phyloP scores from a whole-genome alignment of 2,329 filamentous ascomycete genomes.

The Fusarium devonianum region DNA sequence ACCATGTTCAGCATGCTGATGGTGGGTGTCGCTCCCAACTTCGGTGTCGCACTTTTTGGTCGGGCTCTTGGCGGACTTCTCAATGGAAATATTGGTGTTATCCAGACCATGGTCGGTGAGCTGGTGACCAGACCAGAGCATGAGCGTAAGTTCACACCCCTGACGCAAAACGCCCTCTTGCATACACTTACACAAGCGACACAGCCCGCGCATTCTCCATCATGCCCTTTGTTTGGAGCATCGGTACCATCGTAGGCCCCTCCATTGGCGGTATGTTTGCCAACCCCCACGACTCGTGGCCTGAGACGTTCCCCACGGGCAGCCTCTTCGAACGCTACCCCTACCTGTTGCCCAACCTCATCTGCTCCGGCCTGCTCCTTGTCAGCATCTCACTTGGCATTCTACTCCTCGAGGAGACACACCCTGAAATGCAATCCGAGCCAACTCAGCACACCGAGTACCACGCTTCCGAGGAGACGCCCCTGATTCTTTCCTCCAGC shows the following conservation, averaged over 20 bases:
- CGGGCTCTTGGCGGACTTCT: conserved; percentile 80
- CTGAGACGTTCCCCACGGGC: conserved; percentile 69
- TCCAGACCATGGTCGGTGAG: conserved; percentile 93
- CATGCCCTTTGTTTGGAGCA: conserved; percentile 94
- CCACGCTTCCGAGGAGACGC: conserved; percentile 71
- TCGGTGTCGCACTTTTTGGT: conserved; percentile 82
- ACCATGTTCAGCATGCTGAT: conserved; percentile 84
- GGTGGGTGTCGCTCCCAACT: conserved; percentile 82
- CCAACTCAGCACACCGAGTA: conserved; percentile 55
- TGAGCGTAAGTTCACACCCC: conserved; percentile 73
- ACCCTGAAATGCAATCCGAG: conserved; percentile 77
- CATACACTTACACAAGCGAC: conserved; percentile 5
- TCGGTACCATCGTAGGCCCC: conserved; percentile 88
- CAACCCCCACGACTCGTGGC: conserved; percentile 77
- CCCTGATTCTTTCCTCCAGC: conserved; percentile 77
- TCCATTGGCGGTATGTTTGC: conserved; percentile 89
- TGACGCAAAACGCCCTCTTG: background rate
- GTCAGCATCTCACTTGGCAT: conserved; percentile 83
- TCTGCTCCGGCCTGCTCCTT: conserved; percentile 79
- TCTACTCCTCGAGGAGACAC: conserved; percentile 84
- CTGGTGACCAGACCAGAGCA: conserved; percentile 83
- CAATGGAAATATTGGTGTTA: conserved; percentile 91
- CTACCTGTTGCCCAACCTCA: conserved; percentile 87
- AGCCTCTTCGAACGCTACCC: conserved; percentile 81
- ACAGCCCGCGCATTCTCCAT: conserved; percentile 83